Conservation (phyloP, 345 rosid species). For the Moricandia arvensis region DNA sequence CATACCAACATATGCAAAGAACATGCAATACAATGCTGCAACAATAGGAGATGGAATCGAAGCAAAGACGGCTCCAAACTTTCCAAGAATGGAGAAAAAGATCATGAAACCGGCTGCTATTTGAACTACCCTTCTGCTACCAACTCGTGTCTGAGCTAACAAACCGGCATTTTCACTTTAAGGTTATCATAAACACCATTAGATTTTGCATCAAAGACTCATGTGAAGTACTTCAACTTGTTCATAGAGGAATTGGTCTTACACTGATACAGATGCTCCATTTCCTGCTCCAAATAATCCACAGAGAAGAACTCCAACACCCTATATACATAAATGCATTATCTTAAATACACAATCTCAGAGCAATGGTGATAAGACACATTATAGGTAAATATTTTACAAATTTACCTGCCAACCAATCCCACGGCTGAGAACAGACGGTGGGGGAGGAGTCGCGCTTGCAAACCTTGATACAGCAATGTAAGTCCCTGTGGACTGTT, state of each 20-base stretch:
- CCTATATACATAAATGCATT: conserved; percentile 44
- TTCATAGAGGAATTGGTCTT: conserved; percentile 34
- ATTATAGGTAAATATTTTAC: background rate
- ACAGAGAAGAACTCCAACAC: conserved; percentile 84
- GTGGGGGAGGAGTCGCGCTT: conserved; percentile 90
- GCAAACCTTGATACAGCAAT: conserved; percentile 83
- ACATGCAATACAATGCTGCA: conserved; percentile 66
- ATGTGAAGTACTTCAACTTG: background rate
- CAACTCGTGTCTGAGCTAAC: conserved; percentile 81
- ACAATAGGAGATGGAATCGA: conserved; percentile 82
- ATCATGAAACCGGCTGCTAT: conserved; percentile 94
- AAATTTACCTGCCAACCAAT: conserved; percentile 92
- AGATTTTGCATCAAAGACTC: background rate
- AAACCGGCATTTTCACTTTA: conserved; percentile 44
- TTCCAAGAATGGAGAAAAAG: conserved; percentile 90
- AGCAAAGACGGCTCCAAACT: conserved; percentile 89
- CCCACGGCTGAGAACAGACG: conserved; percentile 93
- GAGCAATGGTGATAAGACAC: background rate
- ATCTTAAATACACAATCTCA: background rate
- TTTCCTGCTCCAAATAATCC: conserved; percentile 95
- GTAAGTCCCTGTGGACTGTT: conserved; percentile 91
- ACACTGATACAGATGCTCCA: conserved; percentile 89
- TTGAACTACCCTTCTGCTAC: conserved; percentile 92
- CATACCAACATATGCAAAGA: conserved; percentile 86
- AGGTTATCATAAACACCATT: background rate